phyloP scores from a whole-genome alignment of 768 basidiomycete genomes.

The Pholiota conissans region DNA sequence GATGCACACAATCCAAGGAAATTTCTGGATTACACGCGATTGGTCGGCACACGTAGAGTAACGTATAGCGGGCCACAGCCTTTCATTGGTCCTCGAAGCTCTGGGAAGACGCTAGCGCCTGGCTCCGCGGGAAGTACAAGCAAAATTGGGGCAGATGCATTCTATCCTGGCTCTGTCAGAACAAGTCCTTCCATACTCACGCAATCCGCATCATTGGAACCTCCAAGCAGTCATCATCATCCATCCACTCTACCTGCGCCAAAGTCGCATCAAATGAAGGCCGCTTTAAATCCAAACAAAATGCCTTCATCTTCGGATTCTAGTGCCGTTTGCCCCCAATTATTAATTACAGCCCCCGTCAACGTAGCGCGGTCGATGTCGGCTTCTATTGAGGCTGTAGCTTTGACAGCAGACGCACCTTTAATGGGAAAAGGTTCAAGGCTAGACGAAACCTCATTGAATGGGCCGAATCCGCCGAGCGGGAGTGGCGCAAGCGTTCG shows the following conservation, averaged over 20 bases:
- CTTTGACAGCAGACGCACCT: background rate
- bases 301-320: background rate
- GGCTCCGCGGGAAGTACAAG: background rate
- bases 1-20: slow-evolving; percentile 24
- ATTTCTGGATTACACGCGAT: slow-evolving; percentile 23
- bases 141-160: background rate
- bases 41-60: slow-evolving; percentile 23
- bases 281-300: background rate
- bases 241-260: slow-evolving; percentile 1
- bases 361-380: background rate
- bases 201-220: background rate
- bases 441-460: background rate
- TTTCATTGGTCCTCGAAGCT: slow-evolving; percentile 1
- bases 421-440: background rate
- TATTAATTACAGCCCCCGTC: background rate
- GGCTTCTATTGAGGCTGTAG: background rate
- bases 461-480: background rate
- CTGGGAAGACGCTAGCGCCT: background rate
- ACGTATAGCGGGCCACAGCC: slow-evolving; percentile 21
- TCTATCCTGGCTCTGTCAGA: slow-evolving; percentile 8
- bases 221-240: slow-evolving; percentile 5
- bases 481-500: background rate
- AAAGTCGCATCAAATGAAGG: background rate
- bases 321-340: background rate
- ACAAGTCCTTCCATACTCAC: slow-evolving; percentile 3